Evolutionary conservation across 1,284 basidiomycete genomes (phyloP), one percentile per base, ranked within the genome.

Genomic region (Fomitopsis schrenkii): DNA sequence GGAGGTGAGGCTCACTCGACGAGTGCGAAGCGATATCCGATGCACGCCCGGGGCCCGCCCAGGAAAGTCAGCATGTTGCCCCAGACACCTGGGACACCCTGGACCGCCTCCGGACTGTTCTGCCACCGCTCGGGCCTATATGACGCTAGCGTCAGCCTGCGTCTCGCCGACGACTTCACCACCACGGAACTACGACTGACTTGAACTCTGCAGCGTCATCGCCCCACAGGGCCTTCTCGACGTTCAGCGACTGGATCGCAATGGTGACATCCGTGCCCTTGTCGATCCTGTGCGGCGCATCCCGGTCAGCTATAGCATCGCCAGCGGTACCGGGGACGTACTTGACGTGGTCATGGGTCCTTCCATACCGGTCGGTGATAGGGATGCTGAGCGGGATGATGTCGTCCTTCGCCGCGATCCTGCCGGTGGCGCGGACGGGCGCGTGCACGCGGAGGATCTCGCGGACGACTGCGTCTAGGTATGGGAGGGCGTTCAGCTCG

Each of bases 21-120:
- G 26, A 91, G 66, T 1, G 88, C 80, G 68, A 92, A 91, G 6
- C 86, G 82, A 70, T 86, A 91, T 0, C 89, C 89, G 50, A 88
- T 88, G 67, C 86, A 88, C 1, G 84, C 79, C 41, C 80, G 79
- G 8, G 84, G 79, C 0, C 87, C 87, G 19, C 82, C 83, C 3
- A 85, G 65, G 77, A 90, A 91, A 1, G 83, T 81, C 55, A 90
- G 72, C 67, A 84, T 62, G 64, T 88, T 80, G 17, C 81, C 77
- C 81, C 80, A 87, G 0, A 89, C 75, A 0, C 86, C 83, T 0
- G 87, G 87, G 17, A 88, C 77, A 1, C 68, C 70, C 10, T 72
- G 70, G 1, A 75, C 77, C 0, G 72, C 74, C 38, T 80, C 22
- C 22, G 22, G 22, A 22, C 22, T 22, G 22, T 22, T 22, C 22